phyloP scores from a whole-genome alignment of 805 yeast species.

The Yamadazyma olivae region DNA sequence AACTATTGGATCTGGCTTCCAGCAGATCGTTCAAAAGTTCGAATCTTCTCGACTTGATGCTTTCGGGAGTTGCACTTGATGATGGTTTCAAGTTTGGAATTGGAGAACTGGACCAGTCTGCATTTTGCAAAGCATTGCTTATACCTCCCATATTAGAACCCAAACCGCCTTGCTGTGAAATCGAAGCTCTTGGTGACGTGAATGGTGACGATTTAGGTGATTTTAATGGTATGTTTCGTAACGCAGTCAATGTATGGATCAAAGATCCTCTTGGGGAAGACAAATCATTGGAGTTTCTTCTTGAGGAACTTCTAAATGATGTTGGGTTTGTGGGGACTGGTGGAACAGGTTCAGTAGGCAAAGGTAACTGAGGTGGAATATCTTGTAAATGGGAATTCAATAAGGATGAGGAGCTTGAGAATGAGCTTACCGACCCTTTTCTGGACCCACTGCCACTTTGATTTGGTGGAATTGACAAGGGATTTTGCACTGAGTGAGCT shows the following conservation, averaged over 20 bases:
- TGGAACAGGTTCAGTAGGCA: slow-evolving; percentile 54
- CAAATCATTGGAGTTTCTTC: slow-evolving; percentile 35
- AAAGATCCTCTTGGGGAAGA: slow-evolving; percentile 40
- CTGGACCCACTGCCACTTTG: slow-evolving; percentile 2
- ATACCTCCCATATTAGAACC: not conserved
- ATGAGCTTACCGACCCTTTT: slow-evolving; percentile 16
- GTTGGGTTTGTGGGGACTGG: slow-evolving; percentile 35
- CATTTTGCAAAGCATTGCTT: not conserved
- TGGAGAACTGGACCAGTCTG: slow-evolving; percentile 16
- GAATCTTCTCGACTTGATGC: not conserved
- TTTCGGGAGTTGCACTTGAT: slow-evolving; percentile 1
- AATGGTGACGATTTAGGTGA: slow-evolving; percentile 40
- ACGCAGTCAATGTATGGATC: slow-evolving; percentile 37
- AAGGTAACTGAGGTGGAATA: slow-evolving; percentile 56
- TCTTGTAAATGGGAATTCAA: slow-evolving; percentile 31
- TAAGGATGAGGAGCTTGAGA: slow-evolving; percentile 22
- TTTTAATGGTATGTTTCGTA: slow-evolving; percentile 34
- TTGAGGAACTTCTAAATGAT: slow-evolving; percentile 32
- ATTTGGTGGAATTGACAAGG: not conserved
- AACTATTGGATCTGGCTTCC: not conserved
- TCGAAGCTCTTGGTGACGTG: slow-evolving; percentile 48
- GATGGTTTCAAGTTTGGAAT: slow-evolving; percentile 19
- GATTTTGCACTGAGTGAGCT: slow-evolving; percentile 5
- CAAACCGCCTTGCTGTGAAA: slow-evolving; percentile 30
- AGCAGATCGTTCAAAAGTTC: not conserved